Base-by-base conservation (phyloP, 225 moss, liverwort and hornwort genomes). In the Marchantia paleacea region DNA sequence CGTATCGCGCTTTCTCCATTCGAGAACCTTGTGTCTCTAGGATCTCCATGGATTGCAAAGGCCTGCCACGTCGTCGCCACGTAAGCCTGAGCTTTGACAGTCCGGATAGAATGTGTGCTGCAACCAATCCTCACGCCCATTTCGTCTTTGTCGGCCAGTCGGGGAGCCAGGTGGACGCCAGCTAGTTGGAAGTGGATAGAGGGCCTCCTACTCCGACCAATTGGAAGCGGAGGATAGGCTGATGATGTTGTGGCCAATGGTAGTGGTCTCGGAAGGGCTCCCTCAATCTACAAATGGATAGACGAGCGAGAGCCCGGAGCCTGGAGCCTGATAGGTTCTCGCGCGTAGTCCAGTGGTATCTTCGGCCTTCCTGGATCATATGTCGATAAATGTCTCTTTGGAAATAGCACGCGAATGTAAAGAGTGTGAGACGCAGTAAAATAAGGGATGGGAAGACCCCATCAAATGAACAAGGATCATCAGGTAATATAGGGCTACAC, bases 251-350 rank as follows among this genome's bases (percentile, higher is more conserved):
- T 47, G 62, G 76, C 76, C 76, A 76, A 76, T 76, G 61, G 62
- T 14, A 0, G 12, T n/a, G 31, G 72, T 12, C 10, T 52, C 19
- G 72, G 12, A 75, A 57, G 19, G 47, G 60, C 39, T 10, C 60
- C 12, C 60, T 61, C 58, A 47, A 76, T 76, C 76, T 76, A n/a
- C 39, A 31, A 74, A 55, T 29, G 74, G 74, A 74, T 74, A 74
- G 52, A 28, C 16, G 31, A 47, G n/a, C n/a, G n/a, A n/a, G n/a
- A 68, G 12, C 12, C 28, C 24, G 24, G 9, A 26, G n/a, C n/a
- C n/a, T n/a, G 24, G 25, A 25, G 65, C 25, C 8, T 11, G 12
- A 65, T 11, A 16, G 14, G 61, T 20, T 61, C 12, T 12, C 12
- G 61, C 4, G 61, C 61, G 10, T 61, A 16, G 61, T 6, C 63